These are phyloP conservation scores for Chloris gayana DNA, from an alignment of 176 grass and related monocot genomes.

Conservation along the genomic window DNA sequence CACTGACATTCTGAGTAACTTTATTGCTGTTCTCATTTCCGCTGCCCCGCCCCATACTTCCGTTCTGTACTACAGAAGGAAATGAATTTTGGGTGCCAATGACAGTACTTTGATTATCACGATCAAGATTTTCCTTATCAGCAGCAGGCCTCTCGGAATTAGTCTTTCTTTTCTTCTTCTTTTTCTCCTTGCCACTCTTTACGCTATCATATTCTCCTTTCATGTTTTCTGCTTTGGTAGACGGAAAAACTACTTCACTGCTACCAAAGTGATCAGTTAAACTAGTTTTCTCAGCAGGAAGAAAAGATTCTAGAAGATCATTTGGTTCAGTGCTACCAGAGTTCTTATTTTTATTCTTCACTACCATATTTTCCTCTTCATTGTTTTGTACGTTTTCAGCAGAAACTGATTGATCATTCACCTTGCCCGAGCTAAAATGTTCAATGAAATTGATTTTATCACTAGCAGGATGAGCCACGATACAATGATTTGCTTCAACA, in stretches of 20 bases:
- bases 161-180: conserved; percentile 48
- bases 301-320: conserved; percentile 20
- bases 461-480: conserved; percentile 13
- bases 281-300: conserved; percentile 38
- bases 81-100: conserved; percentile 34
- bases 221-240: conserved; percentile 35
- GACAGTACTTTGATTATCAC: conserved; percentile 21
- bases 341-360: conserved; percentile 53
- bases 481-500: conserved; percentile 24
- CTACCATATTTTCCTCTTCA: conserved; percentile 40
- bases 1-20: conserved; percentile 24
- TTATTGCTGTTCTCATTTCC: conserved; percentile 38
- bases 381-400: conserved; percentile 26
- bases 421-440: conserved; percentile 33
- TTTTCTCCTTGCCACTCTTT: conserved; percentile 52
- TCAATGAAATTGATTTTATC: conserved; percentile 49
- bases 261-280: conserved; percentile 37
- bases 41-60: conserved; percentile 24
- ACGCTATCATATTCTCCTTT: conserved; percentile 30
- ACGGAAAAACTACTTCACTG: conserved; percentile 31
- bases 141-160: conserved; percentile 23
- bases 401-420: conserved; percentile 38
- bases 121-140: conserved; percentile 25
- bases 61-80: conserved; percentile 31
- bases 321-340: conserved; percentile 36